A percentile compares a stretch with the other conserved stretches of the same genome.
phyloP scores from a whole-genome alignment of 495 filamentous ascomycete genomes.

The Penicillium paxilli region DNA sequence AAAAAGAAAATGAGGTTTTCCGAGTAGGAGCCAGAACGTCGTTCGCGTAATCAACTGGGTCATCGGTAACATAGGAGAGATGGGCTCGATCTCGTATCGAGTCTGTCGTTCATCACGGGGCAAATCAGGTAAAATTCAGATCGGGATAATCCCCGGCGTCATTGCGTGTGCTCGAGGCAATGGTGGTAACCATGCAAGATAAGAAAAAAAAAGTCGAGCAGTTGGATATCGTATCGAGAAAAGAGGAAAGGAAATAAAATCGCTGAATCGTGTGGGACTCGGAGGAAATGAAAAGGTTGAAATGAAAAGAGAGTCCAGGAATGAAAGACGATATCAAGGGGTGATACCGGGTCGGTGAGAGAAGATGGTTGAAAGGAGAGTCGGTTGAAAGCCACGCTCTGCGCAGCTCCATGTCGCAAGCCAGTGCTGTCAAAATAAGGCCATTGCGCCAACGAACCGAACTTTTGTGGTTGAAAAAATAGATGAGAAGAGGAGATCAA shows the following conservation, averaged over 20 bases:
- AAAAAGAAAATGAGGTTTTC: constrained; percentile 2
- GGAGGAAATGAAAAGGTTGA: constrained; percentile 2
- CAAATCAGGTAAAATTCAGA: not conserved
- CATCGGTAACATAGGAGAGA: constrained; percentile 13
- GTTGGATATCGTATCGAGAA: constrained; percentile 9
- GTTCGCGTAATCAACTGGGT: constrained; percentile 11
- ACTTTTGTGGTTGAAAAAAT: constrained; percentile 2
- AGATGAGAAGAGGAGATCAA: not conserved
- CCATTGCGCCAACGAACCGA: constrained; percentile 10
- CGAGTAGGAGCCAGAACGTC: constrained; percentile 15
- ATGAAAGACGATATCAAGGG: constrained; percentile 22
- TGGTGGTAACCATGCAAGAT: not conserved
- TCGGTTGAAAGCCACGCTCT: constrained; percentile 8
- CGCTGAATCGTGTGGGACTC: constrained; percentile 18
- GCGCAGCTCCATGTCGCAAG: constrained; percentile 12
- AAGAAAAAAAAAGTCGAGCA: constrained; percentile 4
- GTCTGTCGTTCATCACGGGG: constrained; percentile 2
- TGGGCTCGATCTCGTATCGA: not conserved
- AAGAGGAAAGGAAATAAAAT: constrained; percentile 10
- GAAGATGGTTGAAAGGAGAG: constrained; percentile 8
- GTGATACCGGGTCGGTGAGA: constrained; percentile 9
- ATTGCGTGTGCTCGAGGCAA: not conserved
- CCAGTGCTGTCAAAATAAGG: constrained; percentile 6
- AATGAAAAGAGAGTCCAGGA: constrained; percentile 11
- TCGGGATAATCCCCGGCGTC: not conserved